Evolutionary conservation across 108 stramenopile species (phyloP), one percentile per base, ranked within the genome.

Genomic region (Cyclotella distinguenda): DNA sequence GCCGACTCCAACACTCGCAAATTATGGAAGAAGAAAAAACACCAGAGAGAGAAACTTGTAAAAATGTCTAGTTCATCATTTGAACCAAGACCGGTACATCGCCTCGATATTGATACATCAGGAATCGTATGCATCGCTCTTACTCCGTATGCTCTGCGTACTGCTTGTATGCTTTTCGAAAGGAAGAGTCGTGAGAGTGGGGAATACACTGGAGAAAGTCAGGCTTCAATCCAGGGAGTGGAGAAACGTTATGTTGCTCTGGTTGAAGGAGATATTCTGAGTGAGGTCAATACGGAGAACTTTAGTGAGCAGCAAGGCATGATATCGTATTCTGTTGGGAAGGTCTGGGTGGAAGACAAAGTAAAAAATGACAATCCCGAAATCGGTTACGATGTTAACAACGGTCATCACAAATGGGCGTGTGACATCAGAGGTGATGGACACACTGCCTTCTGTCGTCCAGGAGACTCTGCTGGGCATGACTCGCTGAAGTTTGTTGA

Each of bases 21-120:
- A 33, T 0, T 12, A 12, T 44, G 34, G 33, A 59, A 70, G 52
- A 44, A 35, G 30, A 46, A 33, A 26, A 42, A 42, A 42, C 38
- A 11, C 6, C 59, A 78, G 50, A 60, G 52, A 54, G 13, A 26
- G 33, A 47, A 47, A 62, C 48, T 18, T 4, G 36, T 40, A 28
- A 43, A 56, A 15, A 42, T 49, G 4, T 62, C 45, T 8, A 45
- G 5, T 3, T 6, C 38, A 30, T 10, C 60, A 21, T 77, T 72
- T 72, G 64, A 64, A 44, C 78, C 78, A 28, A 54, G 80, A 15
- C 84, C 86, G 15, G 82, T 82, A 39, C 86, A 88, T 72, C 78
- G 87, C 54, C 68, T 88, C 50, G 87, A 88, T 56, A 59, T 69
- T 44, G 87, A 88, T 70, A 88, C 87, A 19, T 69, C 66, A 18